Evolutionary conservation across 306 rosid genomes (phyloP), one percentile per base, ranked within the genome.

Genomic region (Vigna reflexopilosa): DNA sequence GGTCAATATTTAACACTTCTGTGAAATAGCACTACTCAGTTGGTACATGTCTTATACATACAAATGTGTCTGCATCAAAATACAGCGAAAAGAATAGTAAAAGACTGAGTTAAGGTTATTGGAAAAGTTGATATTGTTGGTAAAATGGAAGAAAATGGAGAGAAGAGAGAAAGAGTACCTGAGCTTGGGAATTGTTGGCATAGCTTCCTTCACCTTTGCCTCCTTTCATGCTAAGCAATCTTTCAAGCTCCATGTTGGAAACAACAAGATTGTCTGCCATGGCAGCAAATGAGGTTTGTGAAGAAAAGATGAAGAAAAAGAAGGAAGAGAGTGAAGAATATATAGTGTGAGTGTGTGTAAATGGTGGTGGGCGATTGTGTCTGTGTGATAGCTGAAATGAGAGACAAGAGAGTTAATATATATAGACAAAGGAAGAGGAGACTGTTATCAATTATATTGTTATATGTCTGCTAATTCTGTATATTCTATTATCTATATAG

Each of bases 161-260:
- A 64, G 44, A 30, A 76, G 19, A 13, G 73, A 32, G 30, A 16
- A 10, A 34, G 54, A 42, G 6, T 85, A 82, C 88, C 89, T 86
- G 99, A 42, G 98, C 98, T 88, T 91, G 93, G 62, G 99, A 95
- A 85, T 92, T 95, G 88, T 89, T 93, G 89, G 97, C 99, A 74
- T 95, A 95, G 83, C 99, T 95, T 7, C 84, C 78, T 58, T 91
- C 99, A 70, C 98, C 99, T 80, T 93, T 93, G 57, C 99, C 99
- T 70, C 99, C 98, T 86, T 93, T 95, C 99, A 95, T 95, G 91
- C 97, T 77, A 28, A 95, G 84, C 78, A 93, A 67, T 77, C 85
- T 90, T 81, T 95, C 99, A 4, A 95, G 92, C 50, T 95, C 86
- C 85, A 93, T 84, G 48, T 78, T 90, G 42, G 98, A 88, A 72